Evolutionary conservation across 345 rosid species (phyloP).

Genomic region (Eucalyptus paniculata): DNA sequence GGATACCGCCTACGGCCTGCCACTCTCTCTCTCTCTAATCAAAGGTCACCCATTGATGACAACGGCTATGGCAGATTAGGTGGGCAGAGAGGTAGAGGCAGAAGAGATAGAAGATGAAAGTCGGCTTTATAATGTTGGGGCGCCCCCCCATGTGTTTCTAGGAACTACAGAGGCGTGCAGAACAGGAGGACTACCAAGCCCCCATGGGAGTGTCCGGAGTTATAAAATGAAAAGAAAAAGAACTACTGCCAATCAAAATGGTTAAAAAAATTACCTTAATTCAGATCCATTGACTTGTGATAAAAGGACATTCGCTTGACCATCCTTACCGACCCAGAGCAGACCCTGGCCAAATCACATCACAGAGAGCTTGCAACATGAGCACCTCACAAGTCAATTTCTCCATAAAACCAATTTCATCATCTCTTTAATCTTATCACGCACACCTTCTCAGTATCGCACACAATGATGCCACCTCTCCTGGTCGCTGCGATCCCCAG

Average conservation of each 20-base stretch:
- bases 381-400: neutral
- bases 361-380: neutral
- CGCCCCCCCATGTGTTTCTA: neutral
- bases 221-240: neutral
- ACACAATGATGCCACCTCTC: constrained; percentile 22
- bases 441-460: constrained; percentile 20
- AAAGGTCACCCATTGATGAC: neutral
- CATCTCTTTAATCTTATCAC: neutral
- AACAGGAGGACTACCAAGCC: neutral
- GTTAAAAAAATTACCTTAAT: constrained; percentile 12
- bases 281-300: constrained; percentile 20
- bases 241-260: neutral
- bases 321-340: constrained; percentile 29
- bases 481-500: constrained; percentile 26
- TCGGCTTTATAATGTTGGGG: neutral
- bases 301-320: constrained; percentile 9
- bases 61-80: neutral
- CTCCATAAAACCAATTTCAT: neutral
- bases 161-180: neutral
- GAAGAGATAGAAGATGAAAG: neutral
- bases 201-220: neutral
- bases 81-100: neutral
- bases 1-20: neutral
- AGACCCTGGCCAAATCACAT: constrained; percentile 22
- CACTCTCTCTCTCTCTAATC: neutral